These are phyloP conservation scores for Nitzschia sp. DNA, from an alignment of 108 stramenopile genomes.

Conservation along the genomic window DNA sequence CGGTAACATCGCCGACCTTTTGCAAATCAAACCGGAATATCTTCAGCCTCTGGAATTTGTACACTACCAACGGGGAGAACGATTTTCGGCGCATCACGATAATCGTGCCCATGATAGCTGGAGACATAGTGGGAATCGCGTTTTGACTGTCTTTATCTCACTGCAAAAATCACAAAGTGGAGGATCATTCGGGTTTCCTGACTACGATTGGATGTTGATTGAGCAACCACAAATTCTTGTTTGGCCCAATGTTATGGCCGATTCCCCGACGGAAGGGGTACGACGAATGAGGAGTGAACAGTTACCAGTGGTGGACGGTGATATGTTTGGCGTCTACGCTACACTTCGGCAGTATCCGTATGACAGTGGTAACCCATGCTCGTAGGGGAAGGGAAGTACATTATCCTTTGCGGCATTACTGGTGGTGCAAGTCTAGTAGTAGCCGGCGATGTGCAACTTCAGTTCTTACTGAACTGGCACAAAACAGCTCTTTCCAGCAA, in stretches of 20 bases:
- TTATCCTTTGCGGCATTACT: no score
- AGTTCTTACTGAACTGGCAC: no score
- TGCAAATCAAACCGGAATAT: background rate
- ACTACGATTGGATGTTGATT: constrained; percentile 44
- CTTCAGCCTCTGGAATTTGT: constrained; percentile 18
- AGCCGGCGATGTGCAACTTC: no score
- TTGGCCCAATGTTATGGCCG: constrained; percentile 3
- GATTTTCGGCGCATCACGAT: background rate
- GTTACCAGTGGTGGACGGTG: constrained; percentile 13
- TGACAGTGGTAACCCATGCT: background rate
- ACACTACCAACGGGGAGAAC: background rate
- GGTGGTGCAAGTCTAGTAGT: no score
- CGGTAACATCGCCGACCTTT: background rate
- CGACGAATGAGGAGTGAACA: constrained; percentile 6
- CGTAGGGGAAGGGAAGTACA: no score
- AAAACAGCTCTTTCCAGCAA: no score
- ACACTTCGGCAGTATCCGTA: constrained; percentile 1
- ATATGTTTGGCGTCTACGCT: constrained; percentile 4
- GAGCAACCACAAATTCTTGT: constrained; percentile 1
- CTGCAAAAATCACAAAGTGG: constrained; percentile 30
- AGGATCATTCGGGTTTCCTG: constrained; percentile 49
- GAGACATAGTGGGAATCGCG: constrained; percentile 46
- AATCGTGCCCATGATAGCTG: constrained; percentile 33
- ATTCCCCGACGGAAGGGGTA: background rate
- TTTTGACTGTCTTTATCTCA: constrained; percentile 42